These are phyloP conservation scores for Zoysia pacifica DNA, from an alignment of 176 grass and related monocot species.

Conservation along the genomic window DNA sequence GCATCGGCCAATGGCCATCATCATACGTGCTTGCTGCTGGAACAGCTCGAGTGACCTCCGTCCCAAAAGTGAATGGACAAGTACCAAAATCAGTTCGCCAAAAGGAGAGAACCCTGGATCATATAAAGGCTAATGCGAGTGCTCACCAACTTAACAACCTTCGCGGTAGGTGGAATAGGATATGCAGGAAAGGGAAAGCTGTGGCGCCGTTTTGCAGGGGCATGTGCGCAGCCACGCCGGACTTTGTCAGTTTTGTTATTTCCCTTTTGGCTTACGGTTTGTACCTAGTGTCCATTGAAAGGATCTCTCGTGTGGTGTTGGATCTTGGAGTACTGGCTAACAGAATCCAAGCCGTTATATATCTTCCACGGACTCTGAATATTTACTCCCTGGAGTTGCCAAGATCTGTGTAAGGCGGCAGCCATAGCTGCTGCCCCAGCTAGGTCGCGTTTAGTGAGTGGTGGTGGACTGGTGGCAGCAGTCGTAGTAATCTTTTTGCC, in stretches of 20 bases:
- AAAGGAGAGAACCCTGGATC: not conserved
- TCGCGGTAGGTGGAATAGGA: not conserved
- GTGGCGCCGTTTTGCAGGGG: slow-evolving; percentile 10
- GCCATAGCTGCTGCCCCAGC: not conserved
- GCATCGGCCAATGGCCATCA: not conserved
- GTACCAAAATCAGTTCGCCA: slow-evolving; percentile 1
- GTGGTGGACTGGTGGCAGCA: not conserved
- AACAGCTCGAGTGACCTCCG: slow-evolving; percentile 24
- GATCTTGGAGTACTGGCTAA: slow-evolving; percentile 19
- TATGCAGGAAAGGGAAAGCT: not conserved
- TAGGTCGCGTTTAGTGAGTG: not conserved
- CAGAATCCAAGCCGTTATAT: slow-evolving; percentile 14
- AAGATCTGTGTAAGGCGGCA: slow-evolving; percentile 1
- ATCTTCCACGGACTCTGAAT: not conserved
- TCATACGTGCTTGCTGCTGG: not conserved
- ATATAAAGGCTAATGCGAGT: not conserved
- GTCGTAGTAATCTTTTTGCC: slow-evolving; percentile 20
- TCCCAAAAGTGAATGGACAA: not conserved
- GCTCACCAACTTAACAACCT: not conserved
- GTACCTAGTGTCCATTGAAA: not conserved
- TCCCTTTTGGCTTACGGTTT: not conserved
- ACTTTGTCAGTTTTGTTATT: not conserved
- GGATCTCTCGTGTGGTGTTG: not conserved
- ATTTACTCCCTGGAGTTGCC: slow-evolving; percentile 2
- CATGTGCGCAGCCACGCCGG: slow-evolving; percentile 17